Base-by-base conservation (phyloP, 306 rosid species). In the Adenanthera pavonina region DNA sequence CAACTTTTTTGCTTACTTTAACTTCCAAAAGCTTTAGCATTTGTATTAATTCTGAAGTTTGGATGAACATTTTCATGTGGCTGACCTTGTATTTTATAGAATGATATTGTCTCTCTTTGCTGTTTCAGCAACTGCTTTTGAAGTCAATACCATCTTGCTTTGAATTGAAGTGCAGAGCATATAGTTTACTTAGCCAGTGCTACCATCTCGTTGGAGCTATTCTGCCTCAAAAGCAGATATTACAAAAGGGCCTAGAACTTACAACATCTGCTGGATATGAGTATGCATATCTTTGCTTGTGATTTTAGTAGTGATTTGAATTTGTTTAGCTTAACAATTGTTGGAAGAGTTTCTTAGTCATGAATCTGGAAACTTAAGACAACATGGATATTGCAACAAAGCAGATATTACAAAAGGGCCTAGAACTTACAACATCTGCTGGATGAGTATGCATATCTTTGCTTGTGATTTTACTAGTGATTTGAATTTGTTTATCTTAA, bases 171-270 rank as follows among this genome's bases (percentile, higher is more conserved):
- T 95, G 90, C 88, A 72, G 98, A 73, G 97, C 98, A 20, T 93
- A 88, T 60, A 93, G 97, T 82, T 88, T 95, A 60, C 91, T 93
- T 77, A 92, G 97, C 71, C 99, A 91, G 83, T 95, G 97, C 51
- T 95, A 95, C 86, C 97, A 93, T 44, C 97, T 95, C 46, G 92
- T 92, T 57, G 99, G 99, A 38, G 92, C 97, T 78, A 91, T 95
- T 80, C 91, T 88, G 0, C 94, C 96, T 9, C 99, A 93, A 88
- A 92, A 92, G 71, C 97, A 93, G 64, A 86, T 92, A 20, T 82
- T 95, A 20, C 86, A 83, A 15, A 95, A 93, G 78, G 99, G 91
- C 51, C 93, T 95, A 33, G 95, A 95, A 33, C 97, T 95, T 57
- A 81, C 92, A 1, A 86, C 92, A 35, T 86, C 98, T 35, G 86